A percentile compares a stretch with the other conserved stretches of the same genome.
These are phyloP conservation scores for Kwoniella botswanensis DNA, from an alignment of 768 basidiomycete species.

Conservation along the genomic window DNA sequence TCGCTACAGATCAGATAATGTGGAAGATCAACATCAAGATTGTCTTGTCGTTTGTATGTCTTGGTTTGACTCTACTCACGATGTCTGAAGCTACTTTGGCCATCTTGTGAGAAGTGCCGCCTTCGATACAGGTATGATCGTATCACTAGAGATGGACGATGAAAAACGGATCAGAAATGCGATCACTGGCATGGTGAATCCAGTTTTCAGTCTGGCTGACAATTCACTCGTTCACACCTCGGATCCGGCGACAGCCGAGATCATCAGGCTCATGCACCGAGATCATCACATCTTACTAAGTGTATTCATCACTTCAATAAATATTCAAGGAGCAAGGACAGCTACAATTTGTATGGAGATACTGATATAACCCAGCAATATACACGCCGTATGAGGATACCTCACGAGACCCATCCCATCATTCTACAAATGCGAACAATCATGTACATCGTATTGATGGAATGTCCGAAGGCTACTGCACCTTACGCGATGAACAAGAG, in stretches of 20 bases:
- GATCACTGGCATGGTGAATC: too few species aligned
- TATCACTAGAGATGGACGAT: neutral
- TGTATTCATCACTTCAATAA: too few species aligned
- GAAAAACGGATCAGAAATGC: neutral
- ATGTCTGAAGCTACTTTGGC: constrained; percentile 31
- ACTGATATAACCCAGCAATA: too few species aligned
- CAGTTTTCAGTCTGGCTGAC: too few species aligned
- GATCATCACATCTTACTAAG: neutral
- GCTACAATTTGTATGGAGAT: neutral
- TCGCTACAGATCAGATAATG: constrained; percentile 26
- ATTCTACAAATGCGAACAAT: neutral
- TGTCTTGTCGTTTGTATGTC: neutral
- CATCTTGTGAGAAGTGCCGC: constrained; percentile 5
- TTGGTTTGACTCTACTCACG: constrained; percentile 9
- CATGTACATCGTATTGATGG: neutral
- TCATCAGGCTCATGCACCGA: neutral
- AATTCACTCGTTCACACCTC: neutral
- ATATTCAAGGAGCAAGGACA: neutral
- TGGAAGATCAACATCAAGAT: neutral
- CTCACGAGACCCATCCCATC: neutral
- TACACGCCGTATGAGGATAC: neutral
- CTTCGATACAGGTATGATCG: neutral
- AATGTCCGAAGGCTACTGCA: neutral
- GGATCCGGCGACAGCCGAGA: constrained; percentile 7
- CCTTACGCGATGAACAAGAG: constrained; percentile 51